Conservation (phyloP, 495 filamentous ascomycete genomes). For the Mycothermus thermophilus region DNA sequence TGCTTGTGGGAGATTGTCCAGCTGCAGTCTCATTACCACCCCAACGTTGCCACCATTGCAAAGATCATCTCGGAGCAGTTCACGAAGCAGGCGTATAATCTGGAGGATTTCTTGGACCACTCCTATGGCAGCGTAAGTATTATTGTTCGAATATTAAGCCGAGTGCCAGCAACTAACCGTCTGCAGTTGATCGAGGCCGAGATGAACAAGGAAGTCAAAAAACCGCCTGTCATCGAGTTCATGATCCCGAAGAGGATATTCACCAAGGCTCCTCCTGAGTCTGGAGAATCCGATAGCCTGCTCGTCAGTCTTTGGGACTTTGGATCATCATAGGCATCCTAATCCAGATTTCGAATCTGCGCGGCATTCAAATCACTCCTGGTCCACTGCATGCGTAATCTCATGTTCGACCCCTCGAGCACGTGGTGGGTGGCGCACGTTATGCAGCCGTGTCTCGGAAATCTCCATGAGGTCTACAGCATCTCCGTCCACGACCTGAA, state of each 20-base stretch:
- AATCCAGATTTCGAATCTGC: too few relatives aligned
- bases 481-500: too few relatives aligned
- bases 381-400: too few relatives aligned
- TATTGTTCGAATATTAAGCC: too few relatives aligned
- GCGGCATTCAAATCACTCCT: too few relatives aligned
- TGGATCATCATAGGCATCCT: conserved; percentile 8
- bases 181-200: conserved; percentile 65
- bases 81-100: conserved; percentile 80
- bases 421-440: too few relatives aligned
- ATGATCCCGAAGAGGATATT: conserved; percentile 89
- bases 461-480: too few relatives aligned
- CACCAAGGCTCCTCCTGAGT: conserved; percentile 34
- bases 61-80: conserved; percentile 95
- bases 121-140: conserved; percentile 69
- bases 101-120: conserved; percentile 95
- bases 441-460: too few relatives aligned
- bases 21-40: conserved; percentile 87
- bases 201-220: conserved; percentile 67
- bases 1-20: conserved; percentile 89
- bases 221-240: conserved; percentile 77
- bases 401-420: too few relatives aligned
- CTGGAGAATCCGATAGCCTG: conserved; percentile 32
- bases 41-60: conserved; percentile 86
- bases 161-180: too few relatives aligned
- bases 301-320: conserved; percentile 46